A percentile compares a stretch with the other conserved stretches of the same genome.
Evolutionary conservation across 2,329 filamentous ascomycete species (phyloP).

Genomic region (Plenodomus tracheiphilus): DNA sequence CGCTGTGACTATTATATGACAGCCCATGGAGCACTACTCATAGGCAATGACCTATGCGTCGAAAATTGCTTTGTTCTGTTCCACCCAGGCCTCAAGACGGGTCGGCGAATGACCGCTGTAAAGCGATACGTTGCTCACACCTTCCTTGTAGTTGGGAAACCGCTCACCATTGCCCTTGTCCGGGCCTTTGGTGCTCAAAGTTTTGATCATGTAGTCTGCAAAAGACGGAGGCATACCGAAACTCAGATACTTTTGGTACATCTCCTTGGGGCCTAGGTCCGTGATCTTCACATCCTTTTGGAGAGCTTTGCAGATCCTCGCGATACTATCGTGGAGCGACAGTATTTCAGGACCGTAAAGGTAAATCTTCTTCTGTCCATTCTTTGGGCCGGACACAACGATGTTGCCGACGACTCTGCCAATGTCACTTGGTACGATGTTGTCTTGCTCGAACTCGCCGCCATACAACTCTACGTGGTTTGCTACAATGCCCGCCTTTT

Average conservation of each 20-base stretch:
- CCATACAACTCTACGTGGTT: conserved; percentile 39
- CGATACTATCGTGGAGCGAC: conserved; percentile 32
- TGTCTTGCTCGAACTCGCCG: conserved; percentile 43
- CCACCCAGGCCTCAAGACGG: conserved; percentile 5
- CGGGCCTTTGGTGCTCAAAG: neutral
- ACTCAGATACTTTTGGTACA: conserved; percentile 6
- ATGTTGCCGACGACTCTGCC: conserved; percentile 49
- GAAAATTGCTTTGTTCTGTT: conserved; percentile 7
- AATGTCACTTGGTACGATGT: conserved; percentile 50
- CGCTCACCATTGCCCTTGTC: conserved; percentile 8
- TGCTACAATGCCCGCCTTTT: conserved; percentile 28
- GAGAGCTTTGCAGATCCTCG: conserved; percentile 33
- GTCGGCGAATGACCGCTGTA: conserved; percentile 5
- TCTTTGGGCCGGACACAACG: conserved; percentile 39
- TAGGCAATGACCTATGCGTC: too few relatives aligned
- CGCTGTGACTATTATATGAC: too few relatives aligned
- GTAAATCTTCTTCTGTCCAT: conserved; percentile 38
- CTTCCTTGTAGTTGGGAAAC: conserved; percentile 7
- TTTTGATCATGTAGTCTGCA: too few relatives aligned
- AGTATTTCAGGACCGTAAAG: conserved; percentile 45
- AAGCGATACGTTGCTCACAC: conserved; percentile 5
- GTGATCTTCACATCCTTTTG: conserved; percentile 39
- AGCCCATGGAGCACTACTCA: too few relatives aligned
- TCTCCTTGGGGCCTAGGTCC: conserved; percentile 23
- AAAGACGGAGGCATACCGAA: conserved; percentile 3